These are phyloP conservation scores for Mycena pura DNA, from an alignment of 768 basidiomycete species.

Conservation along the genomic window DNA sequence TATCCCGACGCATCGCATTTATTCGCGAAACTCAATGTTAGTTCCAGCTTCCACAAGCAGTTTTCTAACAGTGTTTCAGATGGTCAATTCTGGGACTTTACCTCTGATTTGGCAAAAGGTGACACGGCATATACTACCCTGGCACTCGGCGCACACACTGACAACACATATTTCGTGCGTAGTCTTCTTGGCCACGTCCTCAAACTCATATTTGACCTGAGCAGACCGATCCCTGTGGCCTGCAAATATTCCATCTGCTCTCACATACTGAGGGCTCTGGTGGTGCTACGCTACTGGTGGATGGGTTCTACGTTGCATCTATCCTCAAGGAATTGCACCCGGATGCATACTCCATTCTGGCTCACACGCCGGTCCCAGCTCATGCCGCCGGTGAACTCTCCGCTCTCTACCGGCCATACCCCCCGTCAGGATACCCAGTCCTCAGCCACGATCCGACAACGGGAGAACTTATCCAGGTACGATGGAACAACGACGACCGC, in stretches of 20 bases:
- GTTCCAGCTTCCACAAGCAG: conserved; percentile 13
- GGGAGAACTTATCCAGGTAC: conserved; percentile 73
- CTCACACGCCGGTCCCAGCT: conserved; percentile 71
- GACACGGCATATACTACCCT: conserved; percentile 95
- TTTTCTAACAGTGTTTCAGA: conserved; percentile 51
- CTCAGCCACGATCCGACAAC: conserved; percentile 67
- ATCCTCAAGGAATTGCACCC: conserved; percentile 78
- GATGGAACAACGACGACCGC: conserved; percentile 96
- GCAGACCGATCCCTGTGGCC: conserved; percentile 92
- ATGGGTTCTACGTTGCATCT: conserved; percentile 92
- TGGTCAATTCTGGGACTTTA: conserved; percentile 97
- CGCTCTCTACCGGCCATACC: conserved; percentile 63
- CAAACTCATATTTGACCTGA: background rate
- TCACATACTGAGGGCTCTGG: conserved; percentile 83
- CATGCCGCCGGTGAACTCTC: conserved; percentile 87
- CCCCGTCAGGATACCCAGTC: conserved; percentile 69
- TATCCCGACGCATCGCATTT: conserved; percentile 79
- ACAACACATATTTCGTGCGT: conserved; percentile 71
- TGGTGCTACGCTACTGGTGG: conserved; percentile 90
- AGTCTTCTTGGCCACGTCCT: background rate
- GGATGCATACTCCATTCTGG: conserved; percentile 70
- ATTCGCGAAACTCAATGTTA: conserved; percentile 82
- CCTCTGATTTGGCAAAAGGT: conserved; percentile 86
- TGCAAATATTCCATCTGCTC: conserved; percentile 95
- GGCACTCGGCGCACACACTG: conserved; percentile 83